A percentile compares a stretch with the other conserved stretches of the same genome.
Conservation (phyloP, 441 rosid genomes). For the Breynia disticha region DNA sequence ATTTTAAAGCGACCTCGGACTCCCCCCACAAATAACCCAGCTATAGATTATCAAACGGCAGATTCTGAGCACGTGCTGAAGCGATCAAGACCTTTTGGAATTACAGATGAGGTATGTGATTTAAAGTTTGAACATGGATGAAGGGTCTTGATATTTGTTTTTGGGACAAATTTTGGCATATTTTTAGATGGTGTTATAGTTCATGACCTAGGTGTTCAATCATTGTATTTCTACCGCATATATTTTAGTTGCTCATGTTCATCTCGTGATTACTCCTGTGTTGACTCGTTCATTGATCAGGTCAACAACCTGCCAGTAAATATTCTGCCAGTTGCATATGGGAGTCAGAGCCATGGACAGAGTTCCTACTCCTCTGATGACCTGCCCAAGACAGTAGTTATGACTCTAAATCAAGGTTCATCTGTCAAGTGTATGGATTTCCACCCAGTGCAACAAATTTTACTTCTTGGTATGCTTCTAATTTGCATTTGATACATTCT, state of each 20-base stretch:
- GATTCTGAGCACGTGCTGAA: conserved; percentile 64
- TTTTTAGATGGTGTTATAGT: too few species aligned
- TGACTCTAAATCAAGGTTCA: conserved; percentile 50
- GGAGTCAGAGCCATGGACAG: conserved; percentile 58
- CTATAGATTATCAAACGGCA: conserved; percentile 68
- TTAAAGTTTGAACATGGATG: not conserved
- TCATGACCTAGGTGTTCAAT: too few species aligned
- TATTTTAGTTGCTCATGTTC: not conserved
- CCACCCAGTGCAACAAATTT: conserved; percentile 57
- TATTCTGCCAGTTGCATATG: conserved; percentile 53
- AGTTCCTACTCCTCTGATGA: conserved; percentile 57
- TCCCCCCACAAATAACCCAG: conserved; percentile 46
- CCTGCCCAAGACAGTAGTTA: conserved; percentile 56
- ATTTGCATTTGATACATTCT: conserved; percentile 3
- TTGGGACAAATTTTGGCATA: too few species aligned
- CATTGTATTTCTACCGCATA: too few species aligned
- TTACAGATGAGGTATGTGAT: conserved; percentile 49
- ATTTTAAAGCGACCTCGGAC: conserved; percentile 64
- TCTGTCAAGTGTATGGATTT: conserved; percentile 79
- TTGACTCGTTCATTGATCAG: conserved; percentile 20
- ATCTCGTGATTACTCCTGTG: not conserved
- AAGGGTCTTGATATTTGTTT: conserved; percentile 1
- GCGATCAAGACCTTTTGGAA: conserved; percentile 61
- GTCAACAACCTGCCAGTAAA: conserved; percentile 57
- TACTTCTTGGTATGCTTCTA: conserved; percentile 53